phyloP scores from a whole-genome alignment of 352 stramenopile species.

The Phytophthora ohioensis region DNA sequence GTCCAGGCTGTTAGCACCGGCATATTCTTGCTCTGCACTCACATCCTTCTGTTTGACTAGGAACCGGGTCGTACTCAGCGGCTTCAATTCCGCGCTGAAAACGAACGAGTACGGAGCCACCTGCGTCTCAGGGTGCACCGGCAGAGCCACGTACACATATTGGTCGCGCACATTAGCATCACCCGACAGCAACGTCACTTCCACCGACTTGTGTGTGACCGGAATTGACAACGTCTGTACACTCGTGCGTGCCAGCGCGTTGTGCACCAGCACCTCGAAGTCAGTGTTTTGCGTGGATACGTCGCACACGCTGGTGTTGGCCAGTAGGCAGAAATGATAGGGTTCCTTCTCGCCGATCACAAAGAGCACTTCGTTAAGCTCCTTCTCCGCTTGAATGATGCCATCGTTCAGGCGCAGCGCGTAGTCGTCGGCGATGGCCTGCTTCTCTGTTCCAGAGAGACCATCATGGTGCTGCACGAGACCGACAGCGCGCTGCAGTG shows the following conservation, averaged over 20 bases:
- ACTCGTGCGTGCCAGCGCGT: slow-evolving; percentile 63
- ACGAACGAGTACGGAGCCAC: slow-evolving; percentile 72
- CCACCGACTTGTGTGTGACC: slow-evolving; percentile 53
- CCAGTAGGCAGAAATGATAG: slow-evolving; percentile 73
- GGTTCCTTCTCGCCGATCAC: slow-evolving; percentile 74
- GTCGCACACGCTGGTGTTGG: slow-evolving; percentile 94
- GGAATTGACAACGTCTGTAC: slow-evolving; percentile 72
- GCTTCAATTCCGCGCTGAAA: slow-evolving; percentile 68
- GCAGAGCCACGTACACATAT: slow-evolving; percentile 62
- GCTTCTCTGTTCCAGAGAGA: slow-evolving; percentile 96
- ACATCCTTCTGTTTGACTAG: slow-evolving; percentile 54
- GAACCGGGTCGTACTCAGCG: slow-evolving; percentile 60
- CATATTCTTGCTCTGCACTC: not conserved
- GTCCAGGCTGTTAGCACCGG: slow-evolving; percentile 2
- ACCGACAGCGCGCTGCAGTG: slow-evolving; percentile 90
- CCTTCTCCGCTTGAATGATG: slow-evolving; percentile 67
- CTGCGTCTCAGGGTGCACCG: slow-evolving; percentile 58
- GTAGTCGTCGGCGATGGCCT: slow-evolving; percentile 97
- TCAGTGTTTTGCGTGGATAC: slow-evolving; percentile 67
- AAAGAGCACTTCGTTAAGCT: slow-evolving; percentile 80
- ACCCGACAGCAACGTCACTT: slow-evolving; percentile 50
- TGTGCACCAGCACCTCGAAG: slow-evolving; percentile 82
- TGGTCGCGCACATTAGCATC: slow-evolving; percentile 45
- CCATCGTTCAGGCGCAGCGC: slow-evolving; percentile 91
- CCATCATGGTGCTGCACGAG: slow-evolving; percentile 98